A percentile compares a stretch with the other conserved stretches of the same genome.
Conservation (phyloP, 2,329 filamentous ascomycete genomes). For the Metarhizium guizhouense region DNA sequence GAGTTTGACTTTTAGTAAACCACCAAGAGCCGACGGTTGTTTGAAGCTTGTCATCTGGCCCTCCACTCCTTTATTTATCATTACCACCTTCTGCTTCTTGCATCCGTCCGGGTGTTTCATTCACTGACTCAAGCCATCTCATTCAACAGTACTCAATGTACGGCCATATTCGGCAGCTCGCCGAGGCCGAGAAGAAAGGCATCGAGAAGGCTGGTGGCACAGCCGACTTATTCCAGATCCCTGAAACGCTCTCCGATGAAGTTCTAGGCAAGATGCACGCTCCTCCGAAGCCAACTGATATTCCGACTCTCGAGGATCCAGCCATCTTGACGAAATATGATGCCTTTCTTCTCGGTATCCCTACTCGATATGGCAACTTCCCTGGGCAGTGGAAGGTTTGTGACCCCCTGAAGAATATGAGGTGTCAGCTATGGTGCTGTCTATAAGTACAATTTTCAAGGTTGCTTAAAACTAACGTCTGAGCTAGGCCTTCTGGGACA, state of each 20-base stretch:
- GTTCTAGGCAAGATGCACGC: conserved; percentile 89
- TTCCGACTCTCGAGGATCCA: conserved; percentile 54
- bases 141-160: conserved; percentile 74
- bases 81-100: not conserved
- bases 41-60: not conserved
- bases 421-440: not conserved
- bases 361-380: conserved; percentile 95
- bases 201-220: conserved; percentile 79
- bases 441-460: not conserved
- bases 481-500: conserved; percentile 67
- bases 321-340: conserved; percentile 65
- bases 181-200: conserved; percentile 83
- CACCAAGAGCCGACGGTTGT: not conserved
- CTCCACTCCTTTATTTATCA: not conserved
- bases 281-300: conserved; percentile 59
- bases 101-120: not conserved
- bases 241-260: conserved; percentile 79
- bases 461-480: not conserved
- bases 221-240: conserved; percentile 76
- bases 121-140: not conserved
- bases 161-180: conserved; percentile 78
- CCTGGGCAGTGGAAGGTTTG: conserved; percentile 80
- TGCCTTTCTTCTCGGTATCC: conserved; percentile 86
- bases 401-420: not conserved
- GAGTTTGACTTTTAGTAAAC: not conserved